phyloP scores from a whole-genome alignment of 257 asterid species.

The Fraxinus quadrangulata region DNA sequence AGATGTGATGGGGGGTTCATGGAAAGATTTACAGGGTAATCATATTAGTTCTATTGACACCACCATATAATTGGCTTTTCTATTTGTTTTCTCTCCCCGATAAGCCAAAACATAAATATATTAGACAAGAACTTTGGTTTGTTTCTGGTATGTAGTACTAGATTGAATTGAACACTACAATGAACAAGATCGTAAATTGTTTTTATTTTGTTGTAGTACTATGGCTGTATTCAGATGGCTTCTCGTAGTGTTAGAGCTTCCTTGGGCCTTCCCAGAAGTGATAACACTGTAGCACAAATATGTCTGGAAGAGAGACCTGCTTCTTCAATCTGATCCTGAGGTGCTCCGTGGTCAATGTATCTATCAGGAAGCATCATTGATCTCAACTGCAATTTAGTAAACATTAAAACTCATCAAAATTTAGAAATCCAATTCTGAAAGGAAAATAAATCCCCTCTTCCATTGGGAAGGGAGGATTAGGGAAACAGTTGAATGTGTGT shows the following conservation, averaged over 20 bases:
- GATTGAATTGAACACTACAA: neutral
- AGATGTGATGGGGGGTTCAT: neutral
- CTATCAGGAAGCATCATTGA: slow-evolving; percentile 54
- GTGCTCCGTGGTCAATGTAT: slow-evolving; percentile 57
- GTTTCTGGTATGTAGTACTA: neutral
- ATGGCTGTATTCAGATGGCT: neutral
- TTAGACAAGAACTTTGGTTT: too few species aligned
- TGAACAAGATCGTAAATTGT: neutral
- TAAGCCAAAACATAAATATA: neutral
- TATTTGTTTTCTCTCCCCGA: neutral
- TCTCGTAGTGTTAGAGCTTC: slow-evolving; percentile 26
- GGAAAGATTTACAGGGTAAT: neutral
- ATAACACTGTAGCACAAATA: slow-evolving; percentile 40
- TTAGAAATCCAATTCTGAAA: neutral
- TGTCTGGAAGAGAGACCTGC: slow-evolving; percentile 49
- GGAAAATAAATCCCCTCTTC: neutral
- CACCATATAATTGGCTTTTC: neutral
- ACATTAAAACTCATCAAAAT: neutral
- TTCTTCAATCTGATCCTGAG: slow-evolving; percentile 48
- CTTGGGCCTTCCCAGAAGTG: slow-evolving; percentile 36
- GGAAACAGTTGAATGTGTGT: too few species aligned
- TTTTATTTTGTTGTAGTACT: neutral
- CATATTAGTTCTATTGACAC: neutral
- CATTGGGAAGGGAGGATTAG: too few species aligned
- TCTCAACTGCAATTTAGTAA: slow-evolving; percentile 38